phyloP scores from a whole-genome alignment of 352 stramenopile species.

The Achlya hypogyna region DNA sequence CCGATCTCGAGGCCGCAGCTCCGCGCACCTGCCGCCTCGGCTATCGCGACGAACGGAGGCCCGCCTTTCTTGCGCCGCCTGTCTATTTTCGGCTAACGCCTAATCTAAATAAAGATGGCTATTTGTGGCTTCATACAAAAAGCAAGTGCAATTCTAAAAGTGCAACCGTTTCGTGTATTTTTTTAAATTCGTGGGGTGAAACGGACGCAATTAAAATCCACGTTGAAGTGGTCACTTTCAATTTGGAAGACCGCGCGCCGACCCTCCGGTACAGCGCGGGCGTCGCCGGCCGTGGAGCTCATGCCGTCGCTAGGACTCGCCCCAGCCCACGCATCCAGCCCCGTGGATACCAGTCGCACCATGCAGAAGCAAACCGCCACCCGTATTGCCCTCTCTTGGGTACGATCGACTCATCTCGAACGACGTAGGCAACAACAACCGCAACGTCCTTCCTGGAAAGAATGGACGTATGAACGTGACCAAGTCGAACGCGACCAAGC shows the following conservation, averaged over 20 bases:
- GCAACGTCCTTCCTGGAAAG: conserved; percentile 6
- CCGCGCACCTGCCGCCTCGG: no score
- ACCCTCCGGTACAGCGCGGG: no score
- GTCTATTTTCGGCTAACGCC: neutral
- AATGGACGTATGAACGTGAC: conserved; percentile 5
- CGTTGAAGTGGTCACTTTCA: no score
- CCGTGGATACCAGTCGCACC: neutral
- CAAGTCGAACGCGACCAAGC: conserved; percentile 16
- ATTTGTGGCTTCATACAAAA: neutral
- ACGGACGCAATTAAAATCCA: no score
- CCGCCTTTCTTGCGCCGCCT: no score
- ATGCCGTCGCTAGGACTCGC: no score
- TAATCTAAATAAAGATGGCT: neutral
- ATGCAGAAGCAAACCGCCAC: conserved; percentile 1
- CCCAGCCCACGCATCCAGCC: no score
- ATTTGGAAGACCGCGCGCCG: no score
- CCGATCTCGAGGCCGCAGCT: no score
- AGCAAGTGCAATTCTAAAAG: neutral
- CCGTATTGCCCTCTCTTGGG: neutral
- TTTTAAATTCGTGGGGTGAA: no score
- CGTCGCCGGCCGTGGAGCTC: no score
- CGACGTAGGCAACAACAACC: conserved; percentile 7
- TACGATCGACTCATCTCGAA: neutral
- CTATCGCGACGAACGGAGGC: neutral
- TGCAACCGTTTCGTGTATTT: neutral